Evolutionary conservation across 148 eudicot genomes (phyloP), one percentile per base, ranked within the genome.

Genomic region (Gaultheria prostrata): DNA sequence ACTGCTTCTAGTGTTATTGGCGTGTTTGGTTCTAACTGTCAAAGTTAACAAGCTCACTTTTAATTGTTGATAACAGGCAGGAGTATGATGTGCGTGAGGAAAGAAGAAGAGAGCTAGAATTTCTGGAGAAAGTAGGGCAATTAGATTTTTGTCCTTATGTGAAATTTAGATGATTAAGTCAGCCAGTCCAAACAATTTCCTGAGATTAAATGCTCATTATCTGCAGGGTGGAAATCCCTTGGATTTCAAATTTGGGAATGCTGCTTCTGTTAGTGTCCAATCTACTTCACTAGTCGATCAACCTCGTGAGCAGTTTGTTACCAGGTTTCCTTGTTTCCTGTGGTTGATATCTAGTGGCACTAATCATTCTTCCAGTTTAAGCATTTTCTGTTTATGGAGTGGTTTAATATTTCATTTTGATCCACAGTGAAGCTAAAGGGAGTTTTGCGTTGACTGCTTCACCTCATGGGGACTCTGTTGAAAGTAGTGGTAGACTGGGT

Each of bases 161-260:
- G 76, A 81, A 21, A 71, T 50, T 53, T 82, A 53, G 21, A 51
- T 51, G 28, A 82, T 82, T 10, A 32, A 43, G 17, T 2, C 1
- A 11, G 43, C 43, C 33, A 20, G 28, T 28, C 65, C 35, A 53
- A 50, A 51, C 69, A 13, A 8, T 8, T 72, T 72, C 78, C 43
- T 61, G 51, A 43, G 45, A 71, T 21, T 82, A 72, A 82, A 71
- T 72, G 33, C 69, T 82, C 10, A 11, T 51, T 72, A 53, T 72
- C 26, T 53, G 59, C 89, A 97, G 99, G 99, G 99, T 88, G 98
- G 98, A 51, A 86, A 97, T 87, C 98, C 99, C 57, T 92, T 97
- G 87, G 98, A 97, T 75, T 94, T 95, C 75, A 93, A 91, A 89
- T 87, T 86, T 85, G 97, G 91, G 82, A 86, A 84, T 89, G 91